Evolutionary conservation across 2,329 filamentous ascomycete species (phyloP).

Genomic region (Fusarium caatingaense): DNA sequence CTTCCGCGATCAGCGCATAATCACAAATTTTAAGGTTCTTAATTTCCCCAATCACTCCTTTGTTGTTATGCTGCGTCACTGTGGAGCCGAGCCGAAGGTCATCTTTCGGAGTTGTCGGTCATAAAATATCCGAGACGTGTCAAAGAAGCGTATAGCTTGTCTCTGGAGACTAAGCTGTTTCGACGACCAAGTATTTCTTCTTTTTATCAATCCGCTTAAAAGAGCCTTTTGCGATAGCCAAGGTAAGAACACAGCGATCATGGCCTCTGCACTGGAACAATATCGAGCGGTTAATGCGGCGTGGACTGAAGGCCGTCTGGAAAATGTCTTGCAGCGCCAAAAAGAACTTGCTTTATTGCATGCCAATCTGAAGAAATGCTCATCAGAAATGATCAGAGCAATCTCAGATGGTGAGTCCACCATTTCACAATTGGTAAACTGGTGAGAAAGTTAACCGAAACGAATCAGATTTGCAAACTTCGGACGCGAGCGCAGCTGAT

Average conservation of each 20-base stretch:
- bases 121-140: neutral
- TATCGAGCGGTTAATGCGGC: neutral
- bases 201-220: neutral
- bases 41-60: neutral
- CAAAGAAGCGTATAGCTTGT: neutral
- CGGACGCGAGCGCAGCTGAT: neutral
- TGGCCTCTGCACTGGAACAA: conserved; percentile 58
- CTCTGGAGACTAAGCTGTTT: neutral
- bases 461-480: neutral
- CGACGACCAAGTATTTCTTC: too few relatives aligned
- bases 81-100: conserved; percentile 8
- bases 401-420: neutral
- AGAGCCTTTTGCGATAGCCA: too few relatives aligned
- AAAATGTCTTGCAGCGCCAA: conserved; percentile 11
- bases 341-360: conserved; percentile 9
- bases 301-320: neutral
- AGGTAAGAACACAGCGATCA: conserved; percentile 49
- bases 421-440: too few relatives aligned
- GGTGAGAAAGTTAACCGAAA: too few relatives aligned
- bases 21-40: neutral
- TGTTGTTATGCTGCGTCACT: neutral
- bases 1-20: fast-evolving
- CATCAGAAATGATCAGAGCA: neutral
- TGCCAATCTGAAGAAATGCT: neutral
- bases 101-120: neutral